Evolutionary conservation across 257 asterid genomes (phyloP), one percentile per base, ranked within the genome.

Genomic region (Capsicum rhomboideum): DNA sequence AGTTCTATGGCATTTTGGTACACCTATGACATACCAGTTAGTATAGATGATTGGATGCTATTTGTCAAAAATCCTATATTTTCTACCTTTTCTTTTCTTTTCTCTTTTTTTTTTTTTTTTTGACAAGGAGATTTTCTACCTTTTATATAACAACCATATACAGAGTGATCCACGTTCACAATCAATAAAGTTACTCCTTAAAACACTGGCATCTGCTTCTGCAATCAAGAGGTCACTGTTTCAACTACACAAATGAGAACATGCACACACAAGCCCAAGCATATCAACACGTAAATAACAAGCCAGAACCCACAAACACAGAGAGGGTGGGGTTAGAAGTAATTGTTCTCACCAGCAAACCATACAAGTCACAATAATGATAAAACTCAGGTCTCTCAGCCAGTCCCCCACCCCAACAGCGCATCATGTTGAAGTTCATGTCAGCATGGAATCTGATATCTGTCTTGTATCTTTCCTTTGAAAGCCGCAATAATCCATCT

Each of bases 331-430:
- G 67, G 63, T 21, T 66, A 54, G 72, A 77, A 23, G 34, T 49
- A 67, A 49, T 20, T 49, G 67, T 50, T 74, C 87, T 86, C 53
- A 97, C 99, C 94, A 97, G 90, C 86, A 97, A 88, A 88, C 99
- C 99, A 88, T 93, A 94, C 50, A 92, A 88, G 86, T 97, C 99
- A 72, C 99, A 97, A 83, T 93, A 93, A 85, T 91, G 89, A 91
- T 97, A 97, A 88, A 97, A 97, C 10, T 97, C 99, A 9, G 99
- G 99, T 87, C 99, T 93, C 90, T 97, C 99, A 78, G 99, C 95
- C 83, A 97, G 84, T 74, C 98, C 99, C 58, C 99, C 99, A 21
- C 97, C 99, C 98, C 99, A 97, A 90, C 98, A 94, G 63, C 99
- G 98, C 10, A 94, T 92, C 99, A 97, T 97, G 87, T 97, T 94